These are phyloP conservation scores for Peltaster fructicola DNA, from an alignment of 2,329 filamentous ascomycete genomes.

Conservation along the genomic window DNA sequence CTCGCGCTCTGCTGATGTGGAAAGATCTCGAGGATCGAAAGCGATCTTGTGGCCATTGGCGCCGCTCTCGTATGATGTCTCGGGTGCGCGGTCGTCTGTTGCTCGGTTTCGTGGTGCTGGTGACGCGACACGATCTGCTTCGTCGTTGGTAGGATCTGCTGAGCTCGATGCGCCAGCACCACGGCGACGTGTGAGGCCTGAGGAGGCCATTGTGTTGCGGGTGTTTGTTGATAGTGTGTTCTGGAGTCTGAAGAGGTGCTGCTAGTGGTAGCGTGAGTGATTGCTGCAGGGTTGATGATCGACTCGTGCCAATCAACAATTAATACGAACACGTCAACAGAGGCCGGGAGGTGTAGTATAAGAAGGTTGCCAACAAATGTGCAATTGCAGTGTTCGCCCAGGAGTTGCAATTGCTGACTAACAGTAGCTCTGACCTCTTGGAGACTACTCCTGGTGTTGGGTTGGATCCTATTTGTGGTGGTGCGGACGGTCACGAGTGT, in stretches of 20 bases:
- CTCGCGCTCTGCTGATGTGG: slow-evolving; percentile 84
- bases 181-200: slow-evolving; percentile 53
- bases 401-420: too few relatives aligned
- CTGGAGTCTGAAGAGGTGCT: slow-evolving; percentile 1
- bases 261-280: slow-evolving; percentile 1
- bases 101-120: slow-evolving; percentile 46
- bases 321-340: too few relatives aligned
- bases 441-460: too few relatives aligned
- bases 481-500: slow-evolving; percentile 1
- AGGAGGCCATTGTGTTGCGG: slow-evolving; percentile 40
- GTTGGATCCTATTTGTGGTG: slow-evolving; percentile 1
- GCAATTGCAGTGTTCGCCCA: too few relatives aligned
- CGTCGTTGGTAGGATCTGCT: slow-evolving; percentile 41
- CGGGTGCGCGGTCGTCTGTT: slow-evolving; percentile 35
- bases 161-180: slow-evolving; percentile 41
- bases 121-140: slow-evolving; percentile 47
- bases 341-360: too few relatives aligned
- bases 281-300: background rate
- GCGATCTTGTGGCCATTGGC: slow-evolving; percentile 99
- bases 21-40: slow-evolving; percentile 92
- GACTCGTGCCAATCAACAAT: too few relatives aligned
- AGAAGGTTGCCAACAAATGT: too few relatives aligned
- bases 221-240: slow-evolving; percentile 1
- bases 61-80: slow-evolving; percentile 73
- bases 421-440: too few relatives aligned